Evolutionary conservation across 768 basidiomycete genomes (phyloP).

Genomic region (Phylloporus scabripes): DNA sequence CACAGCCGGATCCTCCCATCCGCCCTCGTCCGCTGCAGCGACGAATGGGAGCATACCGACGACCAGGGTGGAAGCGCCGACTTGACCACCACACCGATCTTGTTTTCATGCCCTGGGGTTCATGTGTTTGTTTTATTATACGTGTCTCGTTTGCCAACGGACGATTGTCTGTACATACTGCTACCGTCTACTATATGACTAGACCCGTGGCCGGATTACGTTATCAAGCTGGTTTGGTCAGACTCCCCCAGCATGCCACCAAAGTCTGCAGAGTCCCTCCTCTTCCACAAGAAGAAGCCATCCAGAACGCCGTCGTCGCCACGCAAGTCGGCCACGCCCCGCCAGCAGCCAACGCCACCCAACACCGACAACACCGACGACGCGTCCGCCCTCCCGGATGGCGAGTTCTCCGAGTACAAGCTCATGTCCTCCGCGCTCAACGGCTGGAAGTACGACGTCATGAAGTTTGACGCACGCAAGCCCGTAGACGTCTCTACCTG

Average conservation of each 20-base stretch:
- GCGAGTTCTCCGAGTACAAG: constrained; percentile 68
- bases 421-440: constrained; percentile 76
- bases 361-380: constrained; percentile 47
- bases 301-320: constrained; percentile 19
- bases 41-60: constrained; percentile 36
- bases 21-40: constrained; percentile 28
- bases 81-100: constrained; percentile 18
- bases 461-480: constrained; percentile 83
- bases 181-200: constrained; percentile 11
- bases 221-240: constrained; percentile 15
- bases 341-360: constrained; percentile 37
- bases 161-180: constrained; percentile 30
- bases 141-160: constrained; percentile 21
- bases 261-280: constrained; percentile 42
- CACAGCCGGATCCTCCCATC: constrained; percentile 30
- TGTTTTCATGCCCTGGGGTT: constrained; percentile 9
- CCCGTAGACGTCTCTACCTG: constrained; percentile 64
- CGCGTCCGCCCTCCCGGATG: constrained; percentile 53
- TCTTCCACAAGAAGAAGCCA: constrained; percentile 63
- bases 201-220: constrained; percentile 21
- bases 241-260: constrained; percentile 20
- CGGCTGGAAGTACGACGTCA: constrained; percentile 89
- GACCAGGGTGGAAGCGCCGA: constrained; percentile 40
- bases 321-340: constrained; percentile 35
- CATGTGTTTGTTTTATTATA: constrained; percentile 14